Conservation (phyloP, 306 rosid species). For the Fragaria vesca region DNA sequence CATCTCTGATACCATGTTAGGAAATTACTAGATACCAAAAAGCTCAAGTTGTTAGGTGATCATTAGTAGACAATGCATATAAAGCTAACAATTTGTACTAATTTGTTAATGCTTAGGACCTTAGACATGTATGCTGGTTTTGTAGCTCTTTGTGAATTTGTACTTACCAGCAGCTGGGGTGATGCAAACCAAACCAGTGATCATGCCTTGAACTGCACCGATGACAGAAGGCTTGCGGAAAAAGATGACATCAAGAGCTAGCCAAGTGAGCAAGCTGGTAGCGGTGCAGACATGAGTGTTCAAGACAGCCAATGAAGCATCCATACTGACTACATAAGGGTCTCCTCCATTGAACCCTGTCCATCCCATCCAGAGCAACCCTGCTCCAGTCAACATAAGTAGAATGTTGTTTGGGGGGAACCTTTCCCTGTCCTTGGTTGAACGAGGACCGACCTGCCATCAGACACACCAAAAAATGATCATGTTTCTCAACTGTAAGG, state of each 20-base stretch:
- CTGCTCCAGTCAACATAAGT: constrained; percentile 47
- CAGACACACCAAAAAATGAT: neutral
- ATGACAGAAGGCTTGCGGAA: constrained; percentile 47
- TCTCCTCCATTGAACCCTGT: constrained; percentile 52
- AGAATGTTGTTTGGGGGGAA: constrained; percentile 51
- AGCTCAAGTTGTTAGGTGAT: too few species aligned
- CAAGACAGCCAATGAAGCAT: constrained; percentile 46
- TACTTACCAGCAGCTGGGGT: constrained; percentile 47
- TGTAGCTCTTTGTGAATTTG: neutral
- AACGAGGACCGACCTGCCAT: constrained; percentile 46
- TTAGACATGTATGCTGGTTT: neutral
- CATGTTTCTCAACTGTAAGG: neutral
- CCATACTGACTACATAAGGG: constrained; percentile 40
- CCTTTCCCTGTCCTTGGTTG: constrained; percentile 40
- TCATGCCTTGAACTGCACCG: constrained; percentile 54
- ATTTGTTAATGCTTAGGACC: neutral
- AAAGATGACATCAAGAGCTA: constrained; percentile 37
- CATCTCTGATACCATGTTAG: neutral
- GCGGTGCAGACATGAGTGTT: constrained; percentile 52
- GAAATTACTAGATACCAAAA: neutral
- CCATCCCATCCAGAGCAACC: constrained; percentile 57
- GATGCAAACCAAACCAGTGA: constrained; percentile 52
- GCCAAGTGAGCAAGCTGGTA: constrained; percentile 50
- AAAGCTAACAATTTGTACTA: constrained; percentile 1
- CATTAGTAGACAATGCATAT: neutral